These are phyloP conservation scores for Aspergillus hancockii DNA, from an alignment of 495 filamentous ascomycete species.

Conservation along the genomic window DNA sequence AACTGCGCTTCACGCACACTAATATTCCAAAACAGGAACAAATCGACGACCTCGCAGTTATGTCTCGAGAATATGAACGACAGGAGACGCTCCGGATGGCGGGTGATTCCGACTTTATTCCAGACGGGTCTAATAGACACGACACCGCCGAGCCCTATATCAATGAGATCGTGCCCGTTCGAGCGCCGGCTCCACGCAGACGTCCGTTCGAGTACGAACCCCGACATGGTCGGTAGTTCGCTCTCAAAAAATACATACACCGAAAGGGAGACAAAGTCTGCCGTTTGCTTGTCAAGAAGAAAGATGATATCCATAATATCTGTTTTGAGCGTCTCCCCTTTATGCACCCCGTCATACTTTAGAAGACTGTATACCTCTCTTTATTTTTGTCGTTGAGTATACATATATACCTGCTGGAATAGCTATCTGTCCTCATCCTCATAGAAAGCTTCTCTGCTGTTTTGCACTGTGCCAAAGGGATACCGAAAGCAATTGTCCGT, in stretches of 20 bases:
- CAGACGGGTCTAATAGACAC: slow-evolving; percentile 22
- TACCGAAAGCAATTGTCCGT: background rate
- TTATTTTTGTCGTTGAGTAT: background rate
- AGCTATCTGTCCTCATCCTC: no score
- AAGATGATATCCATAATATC: background rate
- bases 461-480: background rate
- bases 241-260: background rate
- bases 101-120: slow-evolving; percentile 27
- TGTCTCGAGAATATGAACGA: slow-evolving; percentile 54
- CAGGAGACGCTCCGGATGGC: slow-evolving; percentile 54
- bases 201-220: slow-evolving; percentile 29
- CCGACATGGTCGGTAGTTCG: slow-evolving; percentile 30
- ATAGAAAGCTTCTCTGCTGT: background rate
- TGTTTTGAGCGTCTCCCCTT: background rate
- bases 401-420: background rate
- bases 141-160: slow-evolving; percentile 44
- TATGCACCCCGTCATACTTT: background rate
- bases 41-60: slow-evolving; percentile 53
- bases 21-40: slow-evolving; percentile 39
- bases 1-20: slow-evolving; percentile 1
- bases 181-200: slow-evolving; percentile 33
- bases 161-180: slow-evolving; percentile 51
- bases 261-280: background rate
- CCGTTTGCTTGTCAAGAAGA: background rate
- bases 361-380: background rate